Percentiles rank a stretch among this genome's conserved stretches.
Evolutionary conservation across 2,329 filamentous ascomycete genomes (phyloP).

Genomic region (Magnaporthiopsis poae): DNA sequence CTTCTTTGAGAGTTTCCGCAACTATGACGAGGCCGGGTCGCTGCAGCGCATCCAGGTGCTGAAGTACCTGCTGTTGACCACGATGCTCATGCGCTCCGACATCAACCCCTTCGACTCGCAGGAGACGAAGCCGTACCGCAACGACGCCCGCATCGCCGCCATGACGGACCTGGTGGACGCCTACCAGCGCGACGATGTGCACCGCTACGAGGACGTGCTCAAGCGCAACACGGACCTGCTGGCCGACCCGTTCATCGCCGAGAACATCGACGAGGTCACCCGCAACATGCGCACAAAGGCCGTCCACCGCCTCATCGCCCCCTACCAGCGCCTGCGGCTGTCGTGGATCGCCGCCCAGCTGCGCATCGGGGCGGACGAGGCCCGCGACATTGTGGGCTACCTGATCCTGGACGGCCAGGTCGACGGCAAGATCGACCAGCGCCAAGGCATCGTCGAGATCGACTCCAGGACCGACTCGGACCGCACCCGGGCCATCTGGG

Average conservation of each 20-base stretch:
- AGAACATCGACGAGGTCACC: slow-evolving; percentile 98
- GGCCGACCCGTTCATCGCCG: slow-evolving; percentile 87
- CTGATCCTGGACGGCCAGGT: slow-evolving; percentile 86
- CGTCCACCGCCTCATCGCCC: slow-evolving; percentile 82
- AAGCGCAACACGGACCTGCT: slow-evolving; percentile 81
- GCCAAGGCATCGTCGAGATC: slow-evolving; percentile 73
- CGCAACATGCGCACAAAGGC: slow-evolving; percentile 97
- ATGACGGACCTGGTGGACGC: slow-evolving; percentile 97
- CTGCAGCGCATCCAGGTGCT: slow-evolving; percentile 93
- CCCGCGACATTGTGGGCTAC: slow-evolving; percentile 91
- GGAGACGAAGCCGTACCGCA: slow-evolving; percentile 96
- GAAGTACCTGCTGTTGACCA: slow-evolving; percentile 91
- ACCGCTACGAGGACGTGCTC: slow-evolving; percentile 78
- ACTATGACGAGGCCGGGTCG: slow-evolving; percentile 96
- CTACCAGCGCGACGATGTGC: slow-evolving; percentile 90
- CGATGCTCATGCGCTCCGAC: slow-evolving; percentile 95
- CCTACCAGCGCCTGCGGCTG: slow-evolving; percentile 86
- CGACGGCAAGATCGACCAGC: slow-evolving; percentile 79
- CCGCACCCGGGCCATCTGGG: slow-evolving; percentile 61
- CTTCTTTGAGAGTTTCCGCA: slow-evolving; percentile 97
- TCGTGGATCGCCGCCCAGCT: slow-evolving; percentile 80
- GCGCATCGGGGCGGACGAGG: slow-evolving; percentile 73
- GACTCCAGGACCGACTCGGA: slow-evolving; percentile 63
- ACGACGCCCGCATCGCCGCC: slow-evolving; percentile 83
- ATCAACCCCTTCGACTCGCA: slow-evolving; percentile 99